Base-by-base conservation (phyloP, 805 yeast species). In the Candida peoriensis region DNA sequence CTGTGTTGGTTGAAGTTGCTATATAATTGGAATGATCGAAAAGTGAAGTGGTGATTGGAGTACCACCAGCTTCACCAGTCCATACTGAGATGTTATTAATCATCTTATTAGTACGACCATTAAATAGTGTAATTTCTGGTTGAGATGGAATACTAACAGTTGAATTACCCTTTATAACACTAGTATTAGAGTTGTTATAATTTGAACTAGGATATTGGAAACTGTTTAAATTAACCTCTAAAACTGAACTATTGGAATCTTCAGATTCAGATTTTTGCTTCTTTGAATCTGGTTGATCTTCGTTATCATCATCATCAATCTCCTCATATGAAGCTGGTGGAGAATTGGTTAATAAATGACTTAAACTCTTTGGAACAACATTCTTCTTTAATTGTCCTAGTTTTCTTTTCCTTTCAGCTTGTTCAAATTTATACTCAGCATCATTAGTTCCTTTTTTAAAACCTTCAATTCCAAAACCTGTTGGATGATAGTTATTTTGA, bases 1-100 rank as follows among this genome's bases (percentile, higher is more conserved):
- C n/a, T n/a, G n/a, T n/a, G n/a, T n/a, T n/a, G n/a, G n/a, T n/a
- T 34, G 33, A 30, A 23, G 28, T 28, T 33, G 19, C 18, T 27
- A 29, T 29, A 23, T 47, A 42, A 22, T 28, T 43, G 26, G 35
- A 34, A 35, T 54, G 59, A 20, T 51, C 55, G 35, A 52, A 50
- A 12, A 50, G 28, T 2, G 48, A 41, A 4, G 52, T 41, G 5
- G 50, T 42, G 23, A 43, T 49, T 34, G 47, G 53, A 10, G 38
- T 23, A 4, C 50, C 50, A 12, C 68, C 70, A 21, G 66, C 66
- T 4, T 65, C 69, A 14, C 70, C 74, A 0, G 80, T 75, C 82
- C 82, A 76, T 1, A 69, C 70, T 0, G 78, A 72, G 24, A 76
- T 76, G 45, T 75, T 74, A 47, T 64, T 74, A 46, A 76, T 76